Conservation (phyloP, 805 yeast genomes). For the Yarrowia deformans region DNA sequence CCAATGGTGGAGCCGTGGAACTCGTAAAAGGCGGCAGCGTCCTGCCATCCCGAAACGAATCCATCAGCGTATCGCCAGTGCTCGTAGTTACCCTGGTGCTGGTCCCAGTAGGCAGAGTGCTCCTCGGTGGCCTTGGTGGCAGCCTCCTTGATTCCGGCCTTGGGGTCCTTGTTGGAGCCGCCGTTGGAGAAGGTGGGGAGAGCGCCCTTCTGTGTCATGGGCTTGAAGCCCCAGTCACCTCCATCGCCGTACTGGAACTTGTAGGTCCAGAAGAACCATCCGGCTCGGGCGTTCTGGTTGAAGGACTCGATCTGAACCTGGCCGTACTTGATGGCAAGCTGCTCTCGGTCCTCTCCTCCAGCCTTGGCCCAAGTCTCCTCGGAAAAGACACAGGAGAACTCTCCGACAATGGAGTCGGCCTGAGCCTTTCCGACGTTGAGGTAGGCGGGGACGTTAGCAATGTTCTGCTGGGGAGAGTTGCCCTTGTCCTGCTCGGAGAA, state of each 20-base stretch:
- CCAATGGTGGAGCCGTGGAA: conserved; percentile 79
- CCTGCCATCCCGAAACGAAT: conserved; percentile 75
- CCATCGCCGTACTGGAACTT: conserved; percentile 89
- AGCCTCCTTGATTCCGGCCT: conserved; percentile 51
- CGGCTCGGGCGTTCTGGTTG: conserved; percentile 64
- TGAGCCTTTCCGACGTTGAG: conserved; percentile 48
- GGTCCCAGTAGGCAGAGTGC: conserved; percentile 77
- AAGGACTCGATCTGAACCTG: conserved; percentile 59
- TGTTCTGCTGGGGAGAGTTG: conserved; percentile 70
- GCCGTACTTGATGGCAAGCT: conserved; percentile 69
- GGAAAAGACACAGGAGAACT: conserved; percentile 87
- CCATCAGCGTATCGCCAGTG: conserved; percentile 85
- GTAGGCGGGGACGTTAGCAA: conserved; percentile 56
- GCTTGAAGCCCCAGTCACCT: conserved; percentile 94
- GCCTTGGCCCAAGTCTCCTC: conserved; percentile 71
- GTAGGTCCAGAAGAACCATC: conserved; percentile 89
- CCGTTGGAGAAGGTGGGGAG: conserved; percentile 52
- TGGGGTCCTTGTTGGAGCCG: conserved; percentile 43
- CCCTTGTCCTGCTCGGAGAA: conserved; percentile 75
- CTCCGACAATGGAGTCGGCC: conserved; percentile 81
- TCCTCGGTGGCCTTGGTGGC: conserved; percentile 52
- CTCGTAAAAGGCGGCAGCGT: conserved; percentile 69
- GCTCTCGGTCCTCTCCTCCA: conserved; percentile 57
- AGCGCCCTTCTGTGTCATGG: conserved; percentile 72
- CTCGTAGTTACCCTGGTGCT: conserved; percentile 70